phyloP scores from a whole-genome alignment of 2,329 filamentous ascomycete species.

The Diaporthe sp. region DNA sequence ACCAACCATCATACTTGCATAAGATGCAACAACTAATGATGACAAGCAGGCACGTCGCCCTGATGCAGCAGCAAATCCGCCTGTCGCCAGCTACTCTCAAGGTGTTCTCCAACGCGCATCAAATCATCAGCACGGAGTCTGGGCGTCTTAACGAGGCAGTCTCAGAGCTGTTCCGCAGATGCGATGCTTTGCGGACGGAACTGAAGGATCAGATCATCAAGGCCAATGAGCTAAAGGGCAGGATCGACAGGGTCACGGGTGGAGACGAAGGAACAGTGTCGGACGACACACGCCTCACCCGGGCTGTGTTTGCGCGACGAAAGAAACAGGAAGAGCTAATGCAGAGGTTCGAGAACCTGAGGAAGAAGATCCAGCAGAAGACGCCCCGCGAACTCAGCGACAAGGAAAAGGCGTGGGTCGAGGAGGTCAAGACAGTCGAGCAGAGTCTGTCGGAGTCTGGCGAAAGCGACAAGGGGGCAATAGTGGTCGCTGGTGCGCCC shows the following conservation, averaged over 20 bases:
- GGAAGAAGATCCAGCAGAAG: slow-evolving; percentile 63
- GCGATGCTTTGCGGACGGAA: slow-evolving; percentile 77
- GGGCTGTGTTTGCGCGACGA: slow-evolving; percentile 68
- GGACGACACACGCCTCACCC: slow-evolving; percentile 70
- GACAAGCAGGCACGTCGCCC: slow-evolving; percentile 71
- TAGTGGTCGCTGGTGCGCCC: slow-evolving; percentile 43
- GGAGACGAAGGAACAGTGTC: slow-evolving; percentile 68
- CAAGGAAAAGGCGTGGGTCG: slow-evolving; percentile 69
- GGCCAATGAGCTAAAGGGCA: slow-evolving; percentile 74
- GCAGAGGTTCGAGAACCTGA: slow-evolving; percentile 72
- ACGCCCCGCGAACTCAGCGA: slow-evolving; percentile 69
- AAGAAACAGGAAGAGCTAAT: slow-evolving; percentile 70
- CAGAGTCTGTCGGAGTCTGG: slow-evolving; percentile 57
- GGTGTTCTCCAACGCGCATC: slow-evolving; percentile 80
- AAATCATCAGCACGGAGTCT: slow-evolving; percentile 78
- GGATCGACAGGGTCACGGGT: slow-evolving; percentile 76
- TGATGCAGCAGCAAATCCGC: slow-evolving; percentile 76
- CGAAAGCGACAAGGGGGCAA: slow-evolving; percentile 43
- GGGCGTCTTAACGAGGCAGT: slow-evolving; percentile 77
- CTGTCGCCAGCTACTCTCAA: slow-evolving; percentile 79
- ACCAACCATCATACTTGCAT: slow-evolving; percentile 50
- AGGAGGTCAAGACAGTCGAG: slow-evolving; percentile 57
- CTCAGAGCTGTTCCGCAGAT: slow-evolving; percentile 80
- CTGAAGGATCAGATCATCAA: slow-evolving; percentile 77
- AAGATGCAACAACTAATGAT: slow-evolving; percentile 68